These are phyloP conservation scores for Penicillium maclennaniae DNA, from an alignment of 495 filamentous ascomycete genomes.

Conservation along the genomic window DNA sequence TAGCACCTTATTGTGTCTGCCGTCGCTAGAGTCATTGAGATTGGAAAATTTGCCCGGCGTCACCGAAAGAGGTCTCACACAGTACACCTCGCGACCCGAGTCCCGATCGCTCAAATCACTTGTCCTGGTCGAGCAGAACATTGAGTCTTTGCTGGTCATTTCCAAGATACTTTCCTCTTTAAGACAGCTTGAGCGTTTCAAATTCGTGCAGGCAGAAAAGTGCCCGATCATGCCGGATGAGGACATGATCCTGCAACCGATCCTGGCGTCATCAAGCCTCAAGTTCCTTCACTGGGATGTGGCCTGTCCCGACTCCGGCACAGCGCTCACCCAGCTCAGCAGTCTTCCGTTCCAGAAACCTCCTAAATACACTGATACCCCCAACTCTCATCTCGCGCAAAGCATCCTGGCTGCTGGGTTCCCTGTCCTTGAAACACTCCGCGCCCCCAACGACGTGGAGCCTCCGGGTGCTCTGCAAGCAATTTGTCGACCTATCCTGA, in stretches of 20 bases:
- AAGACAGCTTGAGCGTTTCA: slow-evolving; percentile 58
- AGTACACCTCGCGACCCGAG: slow-evolving; percentile 59
- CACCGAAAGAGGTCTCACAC: slow-evolving; percentile 70
- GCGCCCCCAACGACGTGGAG: slow-evolving; percentile 71
- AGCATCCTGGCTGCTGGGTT: slow-evolving; percentile 69
- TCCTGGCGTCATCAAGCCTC: slow-evolving; percentile 65
- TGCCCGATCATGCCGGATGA: slow-evolving; percentile 58
- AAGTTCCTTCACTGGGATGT: slow-evolving; percentile 81
- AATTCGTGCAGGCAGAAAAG: slow-evolving; percentile 60
- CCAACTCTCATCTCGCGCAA: slow-evolving; percentile 68
- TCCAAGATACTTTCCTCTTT: slow-evolving; percentile 71
- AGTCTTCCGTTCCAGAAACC: slow-evolving; percentile 37
- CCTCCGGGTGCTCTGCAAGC: slow-evolving; percentile 62
- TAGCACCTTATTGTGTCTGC: slow-evolving; percentile 63
- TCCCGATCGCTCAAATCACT: slow-evolving; percentile 56
- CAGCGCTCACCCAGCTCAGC: slow-evolving; percentile 39
- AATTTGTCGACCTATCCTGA: slow-evolving; percentile 59
- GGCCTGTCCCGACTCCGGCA: slow-evolving; percentile 44
- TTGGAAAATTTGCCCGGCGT: slow-evolving; percentile 74
- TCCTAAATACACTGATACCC: slow-evolving; percentile 39
- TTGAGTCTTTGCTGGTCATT: slow-evolving; percentile 65
- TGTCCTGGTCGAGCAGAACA: slow-evolving; percentile 60
- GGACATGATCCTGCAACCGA: slow-evolving; percentile 59
- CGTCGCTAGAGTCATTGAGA: slow-evolving; percentile 67
- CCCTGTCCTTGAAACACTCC: slow-evolving; percentile 61